These are phyloP conservation scores for Jaapia argillacea DNA, from an alignment of 768 basidiomycete genomes.

Conservation along the genomic window DNA sequence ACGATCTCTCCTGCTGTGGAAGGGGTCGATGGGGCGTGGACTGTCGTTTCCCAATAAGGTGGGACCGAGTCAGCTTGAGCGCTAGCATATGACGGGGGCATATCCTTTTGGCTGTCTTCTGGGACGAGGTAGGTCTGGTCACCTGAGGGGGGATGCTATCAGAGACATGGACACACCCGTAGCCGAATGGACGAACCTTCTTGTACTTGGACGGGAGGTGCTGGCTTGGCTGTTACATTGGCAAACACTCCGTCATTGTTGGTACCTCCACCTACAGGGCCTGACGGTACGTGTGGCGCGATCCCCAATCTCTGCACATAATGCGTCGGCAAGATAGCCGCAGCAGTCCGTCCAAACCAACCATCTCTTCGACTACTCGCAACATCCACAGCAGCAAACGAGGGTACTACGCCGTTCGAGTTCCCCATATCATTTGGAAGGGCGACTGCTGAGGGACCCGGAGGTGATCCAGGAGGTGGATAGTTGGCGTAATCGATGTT, in stretches of 20 bases:
- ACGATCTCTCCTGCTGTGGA: conserved; percentile 69
- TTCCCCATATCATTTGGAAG: conserved; percentile 68
- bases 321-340: conserved; percentile 44
- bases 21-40: conserved; percentile 77
- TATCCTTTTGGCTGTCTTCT: conserved; percentile 74
- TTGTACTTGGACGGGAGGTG: conserved; percentile 44
- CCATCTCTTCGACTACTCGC: conserved; percentile 20
- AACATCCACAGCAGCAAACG: conserved; percentile 22
- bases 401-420: conserved; percentile 60
- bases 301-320: conserved; percentile 34
- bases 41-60: conserved; percentile 94
- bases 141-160: conserved; percentile 26
- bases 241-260: conserved; percentile 90
- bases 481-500: conserved; percentile 62
- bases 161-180: too few relatives aligned
- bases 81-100: conserved; percentile 85
- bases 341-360: conserved; percentile 50
- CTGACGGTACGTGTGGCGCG: conserved; percentile 17
- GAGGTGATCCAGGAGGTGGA: conserved; percentile 80
- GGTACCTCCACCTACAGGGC: conserved; percentile 52
- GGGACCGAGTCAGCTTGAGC: conserved; percentile 96
- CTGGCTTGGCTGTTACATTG: conserved; percentile 87
- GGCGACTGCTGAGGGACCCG: conserved; percentile 49
- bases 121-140: conserved; percentile 70
- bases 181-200: too few relatives aligned